Percentiles rank a stretch among this genome's conserved stretches.
These are phyloP conservation scores for Mortierella polycephala DNA, from an alignment of 371 early-diverging fungal genomes.

Conservation along the genomic window DNA sequence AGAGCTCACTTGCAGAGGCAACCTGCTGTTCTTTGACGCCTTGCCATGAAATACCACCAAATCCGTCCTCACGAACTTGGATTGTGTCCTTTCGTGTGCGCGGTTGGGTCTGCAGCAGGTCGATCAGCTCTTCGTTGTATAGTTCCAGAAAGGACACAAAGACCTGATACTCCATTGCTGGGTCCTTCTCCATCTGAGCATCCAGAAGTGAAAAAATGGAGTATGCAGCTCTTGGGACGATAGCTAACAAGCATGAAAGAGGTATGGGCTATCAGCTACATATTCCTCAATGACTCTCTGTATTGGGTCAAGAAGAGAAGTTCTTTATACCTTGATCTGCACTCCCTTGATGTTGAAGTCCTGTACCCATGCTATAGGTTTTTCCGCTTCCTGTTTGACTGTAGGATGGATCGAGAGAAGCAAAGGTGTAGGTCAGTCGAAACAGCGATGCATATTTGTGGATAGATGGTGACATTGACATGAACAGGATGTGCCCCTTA, in stretches of 20 bases:
- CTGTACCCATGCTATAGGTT: conserved; percentile 95
- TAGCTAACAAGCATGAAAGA: conserved; percentile 61
- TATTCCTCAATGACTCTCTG: neutral
- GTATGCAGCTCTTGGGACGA: conserved; percentile 88
- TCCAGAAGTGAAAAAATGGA: conserved; percentile 66
- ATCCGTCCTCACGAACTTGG: conserved; percentile 91
- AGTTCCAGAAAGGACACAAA: conserved; percentile 91
- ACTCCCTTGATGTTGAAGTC: conserved; percentile 56
- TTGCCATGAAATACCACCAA: conserved; percentile 90
- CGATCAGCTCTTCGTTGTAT: conserved; percentile 97
- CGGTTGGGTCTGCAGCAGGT: conserved; percentile 75
- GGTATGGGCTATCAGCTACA: too few relatives aligned
- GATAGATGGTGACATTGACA: conserved; percentile 7
- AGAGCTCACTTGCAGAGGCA: conserved; percentile 76
- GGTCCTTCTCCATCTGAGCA: conserved; percentile 49
- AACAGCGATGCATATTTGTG: neutral
- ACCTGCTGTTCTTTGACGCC: conserved; percentile 90
- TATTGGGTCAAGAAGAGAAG: neutral
- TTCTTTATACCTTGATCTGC: conserved; percentile 39
- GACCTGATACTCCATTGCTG: conserved; percentile 65
- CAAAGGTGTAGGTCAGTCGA: neutral
- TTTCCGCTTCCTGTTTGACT: conserved; percentile 81
- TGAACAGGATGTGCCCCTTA: conserved; percentile 59
- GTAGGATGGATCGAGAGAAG: neutral
- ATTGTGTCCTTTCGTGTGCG: conserved; percentile 59